Base-by-base conservation (phyloP, 129 eudicot genomes). In the Flaveria sonorensis region DNA sequence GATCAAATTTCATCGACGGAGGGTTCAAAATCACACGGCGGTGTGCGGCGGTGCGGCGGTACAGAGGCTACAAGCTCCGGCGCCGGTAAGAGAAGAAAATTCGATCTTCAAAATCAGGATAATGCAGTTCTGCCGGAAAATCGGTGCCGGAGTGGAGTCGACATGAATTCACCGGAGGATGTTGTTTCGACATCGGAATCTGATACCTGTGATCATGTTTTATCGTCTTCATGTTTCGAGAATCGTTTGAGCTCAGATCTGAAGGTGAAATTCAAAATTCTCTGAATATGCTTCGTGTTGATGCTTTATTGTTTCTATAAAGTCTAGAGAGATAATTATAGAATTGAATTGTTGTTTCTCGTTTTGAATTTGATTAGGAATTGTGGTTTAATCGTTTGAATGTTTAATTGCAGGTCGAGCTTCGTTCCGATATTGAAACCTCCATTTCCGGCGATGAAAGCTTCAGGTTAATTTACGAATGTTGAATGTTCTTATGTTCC, bases 381-480 rank as follows among this genome's bases (percentile, higher is more conserved):
- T 28, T 74, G 45, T 71, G 6, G 16, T 11, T 72, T 43, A 60
- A 83, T 51, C n/a, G 46, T 30, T 15, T 51, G 73, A 68, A 79
- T 73, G 82, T 71, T 77, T 14, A 66, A 70, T 82, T 81, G 74
- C 81, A 88, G 86, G 81, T 45, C 8, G 86, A 83, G 77, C 72
- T 71, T 71, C 77, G 77, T 79, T 79, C 21, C 13, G 86, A 73
- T 80, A 59, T 79, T 32, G 92, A 90, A 43, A 80, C 76, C 72
- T 82, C 86, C 13, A 75, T 60, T 56, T 71, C 85, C 73, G 63
- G 43, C 47, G 73, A 75, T 75, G 76, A 50, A 75, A 72, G 80
- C 77, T 90, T 88, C 88, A 90, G 96, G 96, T 90, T n/a, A 73
- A 30, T 53, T 13, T 3, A 66, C n/a, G 18, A 52, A 32, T 32